Evolutionary conservation across 1,284 basidiomycete species (phyloP).

Genomic region (Fomitiporia mediterranea): DNA sequence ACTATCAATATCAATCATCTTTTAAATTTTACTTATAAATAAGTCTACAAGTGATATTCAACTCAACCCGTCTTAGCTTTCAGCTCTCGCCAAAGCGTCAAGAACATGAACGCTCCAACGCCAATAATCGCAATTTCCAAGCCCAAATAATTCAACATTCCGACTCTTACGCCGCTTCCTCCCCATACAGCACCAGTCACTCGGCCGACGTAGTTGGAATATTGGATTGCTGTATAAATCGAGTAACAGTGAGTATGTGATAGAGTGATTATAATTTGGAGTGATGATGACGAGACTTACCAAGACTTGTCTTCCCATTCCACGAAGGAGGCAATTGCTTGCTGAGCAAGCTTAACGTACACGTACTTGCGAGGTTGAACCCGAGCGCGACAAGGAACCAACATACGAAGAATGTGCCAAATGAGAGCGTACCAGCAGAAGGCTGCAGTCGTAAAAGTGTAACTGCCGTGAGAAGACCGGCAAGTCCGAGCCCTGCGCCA

Average conservation of each 20-base stretch:
- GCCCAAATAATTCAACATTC: slow-evolving; percentile 60
- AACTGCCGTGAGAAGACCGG: slow-evolving; percentile 50
- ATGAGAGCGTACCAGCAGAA: slow-evolving; percentile 34
- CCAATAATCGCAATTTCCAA: slow-evolving; percentile 58
- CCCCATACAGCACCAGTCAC: slow-evolving; percentile 65
- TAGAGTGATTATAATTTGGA: too few species aligned
- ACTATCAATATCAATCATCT: not conserved
- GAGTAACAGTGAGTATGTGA: too few species aligned
- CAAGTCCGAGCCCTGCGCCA: slow-evolving; percentile 47
- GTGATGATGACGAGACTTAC: slow-evolving; percentile 1
- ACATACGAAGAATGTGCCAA: slow-evolving; percentile 51
- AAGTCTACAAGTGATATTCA: too few species aligned
- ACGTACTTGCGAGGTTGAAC: slow-evolving; percentile 64
- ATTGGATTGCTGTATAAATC: slow-evolving; percentile 46
- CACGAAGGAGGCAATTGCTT: slow-evolving; percentile 62
- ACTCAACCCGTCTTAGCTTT: slow-evolving; percentile 58
- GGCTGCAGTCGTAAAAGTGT: slow-evolving; percentile 36
- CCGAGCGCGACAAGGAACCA: slow-evolving; percentile 68
- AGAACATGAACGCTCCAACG: slow-evolving; percentile 50
- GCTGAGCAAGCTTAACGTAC: slow-evolving; percentile 58
- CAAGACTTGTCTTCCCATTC: slow-evolving; percentile 52
- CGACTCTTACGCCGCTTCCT: slow-evolving; percentile 58
- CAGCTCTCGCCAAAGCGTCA: slow-evolving; percentile 54
- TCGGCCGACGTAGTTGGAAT: slow-evolving; percentile 60
- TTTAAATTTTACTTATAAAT: too few species aligned